phyloP scores from a whole-genome alignment of 306 rosid genomes.

The Sesbania bispinosa region DNA sequence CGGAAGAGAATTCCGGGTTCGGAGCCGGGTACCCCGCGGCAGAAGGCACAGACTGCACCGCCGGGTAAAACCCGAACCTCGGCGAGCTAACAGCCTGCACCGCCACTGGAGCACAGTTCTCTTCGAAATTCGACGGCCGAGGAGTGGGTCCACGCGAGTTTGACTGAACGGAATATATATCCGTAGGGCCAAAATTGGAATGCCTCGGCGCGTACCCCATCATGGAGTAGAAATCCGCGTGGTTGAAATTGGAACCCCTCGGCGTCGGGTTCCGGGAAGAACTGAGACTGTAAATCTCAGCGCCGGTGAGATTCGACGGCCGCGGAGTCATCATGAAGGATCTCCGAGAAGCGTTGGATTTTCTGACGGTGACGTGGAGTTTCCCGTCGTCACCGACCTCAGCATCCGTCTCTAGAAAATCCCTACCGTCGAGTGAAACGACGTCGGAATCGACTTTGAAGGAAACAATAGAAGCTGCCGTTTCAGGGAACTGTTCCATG shows the following conservation, averaged over 20 bases:
- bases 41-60: conserved; percentile 34
- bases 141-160: conserved; percentile 80
- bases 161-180: conserved; percentile 80
- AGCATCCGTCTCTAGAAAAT: conserved; percentile 87
- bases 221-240: conserved; percentile 86
- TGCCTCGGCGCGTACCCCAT: conserved; percentile 73
- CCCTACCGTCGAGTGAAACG: conserved; percentile 87
- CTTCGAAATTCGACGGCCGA: conserved; percentile 84
- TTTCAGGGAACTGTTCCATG: conserved; percentile 97
- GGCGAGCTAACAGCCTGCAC: conserved; percentile 38
- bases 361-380: conserved; percentile 87
- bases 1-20: conserved; percentile 75
- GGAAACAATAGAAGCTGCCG: conserved; percentile 93
- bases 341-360: conserved; percentile 76
- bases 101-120: conserved; percentile 39
- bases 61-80: conserved; percentile 64
- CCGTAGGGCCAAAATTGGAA: conserved; percentile 73
- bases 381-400: conserved; percentile 89
- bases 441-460: conserved; percentile 96
- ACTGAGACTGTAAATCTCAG: conserved; percentile 92
- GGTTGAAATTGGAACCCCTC: conserved; percentile 84
- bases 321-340: conserved; percentile 81
- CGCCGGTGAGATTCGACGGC: conserved; percentile 93
- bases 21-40: conserved; percentile 73
- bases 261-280: conserved; percentile 92